These are phyloP conservation scores for Ceratobasidium sp. DNA, from an alignment of 1,284 basidiomycete genomes.

Conservation along the genomic window DNA sequence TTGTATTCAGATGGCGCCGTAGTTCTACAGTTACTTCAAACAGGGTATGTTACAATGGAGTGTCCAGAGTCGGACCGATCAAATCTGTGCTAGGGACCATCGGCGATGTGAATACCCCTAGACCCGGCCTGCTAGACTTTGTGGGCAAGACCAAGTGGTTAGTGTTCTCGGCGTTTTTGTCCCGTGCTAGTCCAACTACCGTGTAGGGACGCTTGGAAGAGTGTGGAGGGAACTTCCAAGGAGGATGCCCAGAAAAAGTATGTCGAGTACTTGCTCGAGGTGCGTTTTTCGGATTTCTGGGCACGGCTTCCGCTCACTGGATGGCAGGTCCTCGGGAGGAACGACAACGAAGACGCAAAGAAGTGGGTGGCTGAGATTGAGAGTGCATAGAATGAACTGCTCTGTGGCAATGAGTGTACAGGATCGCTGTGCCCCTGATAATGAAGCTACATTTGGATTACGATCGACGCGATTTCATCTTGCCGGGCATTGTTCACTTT, in stretches of 20 bases:
- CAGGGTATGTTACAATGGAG: conserved; percentile 63
- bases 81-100: conserved; percentile 62
- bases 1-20: conserved; percentile 30
- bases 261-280: conserved; percentile 73
- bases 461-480: conserved; percentile 3
- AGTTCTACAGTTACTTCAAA: conserved; percentile 95
- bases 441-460: conserved; percentile 27
- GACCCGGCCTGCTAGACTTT: conserved; percentile 80
- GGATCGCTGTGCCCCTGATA: conserved; percentile 5
- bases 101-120: conserved; percentile 70
- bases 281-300: conserved; percentile 53
- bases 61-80: neutral
- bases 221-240: conserved; percentile 71
- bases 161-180: conserved; percentile 46
- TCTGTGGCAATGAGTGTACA: conserved; percentile 17
- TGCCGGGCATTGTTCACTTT: neutral
- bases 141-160: conserved; percentile 85
- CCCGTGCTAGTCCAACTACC: conserved; percentile 23
- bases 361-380: conserved; percentile 67
- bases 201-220: conserved; percentile 84
- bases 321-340: conserved; percentile 62
- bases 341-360: conserved; percentile 63
- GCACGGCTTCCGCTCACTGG: conserved; percentile 4
- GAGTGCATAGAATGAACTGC: conserved; percentile 47
- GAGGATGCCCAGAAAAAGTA: conserved; percentile 76